Evolutionary conservation across 2,329 filamentous ascomycete species (phyloP), one percentile per base, ranked within the genome.

Genomic region (Graphiopsis chlorocephala): DNA sequence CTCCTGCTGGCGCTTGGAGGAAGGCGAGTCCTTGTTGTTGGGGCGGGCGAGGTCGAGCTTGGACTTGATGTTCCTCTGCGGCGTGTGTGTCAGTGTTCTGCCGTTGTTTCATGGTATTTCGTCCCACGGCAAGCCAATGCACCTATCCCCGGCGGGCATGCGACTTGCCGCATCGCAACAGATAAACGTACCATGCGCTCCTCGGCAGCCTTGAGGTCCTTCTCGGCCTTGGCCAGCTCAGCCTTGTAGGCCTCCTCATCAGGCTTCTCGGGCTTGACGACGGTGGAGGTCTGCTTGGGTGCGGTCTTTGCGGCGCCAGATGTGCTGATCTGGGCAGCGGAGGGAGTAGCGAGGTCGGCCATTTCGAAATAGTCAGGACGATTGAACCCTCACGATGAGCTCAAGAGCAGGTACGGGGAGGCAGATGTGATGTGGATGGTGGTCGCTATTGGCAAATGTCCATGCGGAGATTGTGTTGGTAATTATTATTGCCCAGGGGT

Each of bases 21-120:
- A 83, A 15, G 94, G 92, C 35, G 87, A 92, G 75, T 91, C 91
- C 79, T 92, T 88, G 76, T 94, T 92, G 81, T 91, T 90, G 56
- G 92, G 91, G 74, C 89, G 85, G 66, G 91, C 91, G 69, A 88
- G 83, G 65, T 97, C 93, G 76, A 98, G 87, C 83, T 97, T 96
- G 77, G 89, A 86, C 81, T 93, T 94, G 81, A 95, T 84, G 70
- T 89, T 88, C 76, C 91, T 93, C 94, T 98, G 75, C 59, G 52
- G 10, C 8, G 47, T 50, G 50, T 66, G 69, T 67, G 68, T 73
- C 38, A 71, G 67, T 61, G 29, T 29, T 38, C 26, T 55, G 25
- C 29, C 6, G 28, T 23, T 33, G 6, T 12, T 45, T 29, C 31
- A 38, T 55, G 4, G 4, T 17, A 3, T 23, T 47, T 28, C 25